Base-by-base conservation (phyloP, 1,284 basidiomycete species). In the Cutaneotrichosporon curvatum region DNA sequence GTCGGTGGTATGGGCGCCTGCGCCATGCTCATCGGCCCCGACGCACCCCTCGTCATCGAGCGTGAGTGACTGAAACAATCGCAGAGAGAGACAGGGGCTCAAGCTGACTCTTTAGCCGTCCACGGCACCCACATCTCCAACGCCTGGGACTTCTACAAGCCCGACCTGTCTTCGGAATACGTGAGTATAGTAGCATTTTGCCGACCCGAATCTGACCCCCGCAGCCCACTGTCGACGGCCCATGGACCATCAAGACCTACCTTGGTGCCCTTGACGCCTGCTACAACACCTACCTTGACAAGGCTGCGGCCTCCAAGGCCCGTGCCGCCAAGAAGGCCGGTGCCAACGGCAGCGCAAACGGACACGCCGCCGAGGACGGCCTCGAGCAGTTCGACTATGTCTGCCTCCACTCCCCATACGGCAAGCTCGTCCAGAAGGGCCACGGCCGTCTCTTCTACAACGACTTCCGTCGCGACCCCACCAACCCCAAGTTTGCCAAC, bases 81-180 rank as follows among this genome's bases (percentile, higher is more conserved):
- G 7, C 25, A 28, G 12, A 12, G 25, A 7, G 7, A 12, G 7
- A 28, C 25, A 28, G 12, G 25, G 25, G 25, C 25, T 28, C 25
- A 28, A 30, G 25, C 31, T 36, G 19, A 38, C 37, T 43, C 40
- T 45, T n/a, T 68, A 95, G 90, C 94, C 59, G 81, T 91, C 56
- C 95, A 97, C 74, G 94, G 94, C 40, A 90, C 85, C 45, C 88
- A 95, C 78, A 97, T 98, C 85, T 84, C 85, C 61, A 95, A 99
- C 77, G 87, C 85, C 1, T 97, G 94, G 76, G 91, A 96, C 75
- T 95, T 95, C 72, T 95, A 92, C 83, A 96, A 96, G 77, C 91
- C 91, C 47, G 85, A 88, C 60, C 81, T 95, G 20, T 62, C 64
- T 34, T 62, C 67, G 44, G 72, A 73, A 66, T 73, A 73, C 66